Base-by-base conservation (phyloP, 148 eudicot genomes). In the Rhododendron mucronatum region DNA sequence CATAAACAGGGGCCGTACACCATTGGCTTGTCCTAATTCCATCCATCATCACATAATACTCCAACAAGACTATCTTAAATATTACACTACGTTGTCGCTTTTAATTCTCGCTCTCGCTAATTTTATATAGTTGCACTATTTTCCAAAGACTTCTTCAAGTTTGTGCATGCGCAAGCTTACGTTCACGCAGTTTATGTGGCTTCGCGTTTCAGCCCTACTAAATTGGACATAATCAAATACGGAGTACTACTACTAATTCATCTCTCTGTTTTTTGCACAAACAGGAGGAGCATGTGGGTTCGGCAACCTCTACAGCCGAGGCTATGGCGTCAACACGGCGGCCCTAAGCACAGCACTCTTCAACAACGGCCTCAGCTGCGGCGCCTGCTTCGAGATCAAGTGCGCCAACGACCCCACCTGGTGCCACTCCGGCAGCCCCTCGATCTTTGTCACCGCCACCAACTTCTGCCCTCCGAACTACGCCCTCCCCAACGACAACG, bases 341-440 rank as follows among this genome's bases (percentile, higher is more conserved):
- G 96, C 96, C 5, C 86, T 94, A 16, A 93, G 95, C 88, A 93
- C 96, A 1, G 95, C 94, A 0, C 87, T 94, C 18, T 94, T 94
- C 89, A 94, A 93, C 91, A 90, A 85, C 53, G 96, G 96, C 9
- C 73, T 88, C 1, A 94, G 92, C 83, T 94, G 96, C 73, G 96
- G 96, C 0, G 89, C 95, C 5, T 94, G 96, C 47, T 94, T 93
- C 35, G 96, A 94, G 78, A 81, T 94, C 21, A 94, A 94, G 81
- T 94, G 96, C 76, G 91, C 86, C 9, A 84, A 93, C 47, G 92
- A 93, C 82, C 94, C 94, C 0, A 21, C 86, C 0, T 94, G 95
- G 95, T 94, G 96, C 76, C 95, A 93, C 84, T 87, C 96, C 2
- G 96, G 96, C 9, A 94, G 92, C 87, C 96, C 96, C 1, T 93